Base-by-base conservation (phyloP, 2,329 filamentous ascomycete genomes). In the Nemania bipapillata region DNA sequence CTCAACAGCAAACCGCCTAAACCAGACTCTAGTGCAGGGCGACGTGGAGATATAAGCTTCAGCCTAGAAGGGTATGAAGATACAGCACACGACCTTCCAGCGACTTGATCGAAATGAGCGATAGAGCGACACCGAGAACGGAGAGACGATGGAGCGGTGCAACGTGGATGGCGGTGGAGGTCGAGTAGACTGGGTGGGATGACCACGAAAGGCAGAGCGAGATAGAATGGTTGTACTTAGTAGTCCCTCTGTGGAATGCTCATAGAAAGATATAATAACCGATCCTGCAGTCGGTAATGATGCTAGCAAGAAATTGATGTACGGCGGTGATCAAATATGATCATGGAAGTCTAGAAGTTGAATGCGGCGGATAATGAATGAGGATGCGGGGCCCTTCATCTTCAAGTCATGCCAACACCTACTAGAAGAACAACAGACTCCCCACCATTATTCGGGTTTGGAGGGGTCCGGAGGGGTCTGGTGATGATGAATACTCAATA, bases 391-490 rank as follows among this genome's bases (percentile, higher is more conserved):
- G 68, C 55, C 11, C 40, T 20, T 12, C 15, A 42, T 12, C 37
- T 45, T 9, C 30, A 32, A 4, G 30, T 32, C 30, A 32, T 32
- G 30, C 4, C 4, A 32, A 9, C 30, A 32, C 4, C 30, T 32
- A 32, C 30, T 9, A 4, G 9, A 32, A 32, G 30, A 4, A n/a
- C n/a, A 17, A 42, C 12, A 42, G 37, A n/a, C 40, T 26, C 32
- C 24, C 37, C 45, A 56, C 54, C 59, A 24, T 32, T 47, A 4
- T 64, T 60, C 17, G 40, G 12, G 11, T 32, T 54, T 68, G 55
- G 68, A 68, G 65, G 61, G 12, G 11, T 32, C 50, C 65, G 55
- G 68, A 68, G 65, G 61, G 68, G 68, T 70, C 60, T 63, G 62
- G 66, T 67, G 68, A 64, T 50, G 64, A 65, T 70, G 56, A 35